Conservation (phyloP, 495 filamentous ascomycete genomes). For the Penicillium parvum region DNA sequence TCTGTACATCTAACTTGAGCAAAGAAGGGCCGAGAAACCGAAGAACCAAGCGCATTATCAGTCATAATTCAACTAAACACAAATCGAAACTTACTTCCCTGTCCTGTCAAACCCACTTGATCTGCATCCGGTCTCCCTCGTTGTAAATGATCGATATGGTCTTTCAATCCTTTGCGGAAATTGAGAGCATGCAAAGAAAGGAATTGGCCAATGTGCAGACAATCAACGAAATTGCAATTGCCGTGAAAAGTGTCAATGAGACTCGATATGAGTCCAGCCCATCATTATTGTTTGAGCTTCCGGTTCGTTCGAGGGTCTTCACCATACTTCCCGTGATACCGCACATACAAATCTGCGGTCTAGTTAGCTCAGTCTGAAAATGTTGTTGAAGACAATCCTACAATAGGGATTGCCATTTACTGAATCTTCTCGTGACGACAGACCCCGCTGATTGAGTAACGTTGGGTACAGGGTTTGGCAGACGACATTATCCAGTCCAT, state of each 20-base stretch:
- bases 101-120: not conserved
- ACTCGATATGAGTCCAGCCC: constrained; percentile 8
- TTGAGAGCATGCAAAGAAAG: constrained; percentile 19
- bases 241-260: constrained; percentile 17
- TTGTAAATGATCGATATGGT: constrained; percentile 8
- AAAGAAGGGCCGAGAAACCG: no score
- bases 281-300: not conserved
- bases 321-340: constrained; percentile 10
- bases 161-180: constrained; percentile 20
- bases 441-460: no score
- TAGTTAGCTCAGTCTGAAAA: constrained; percentile 1
- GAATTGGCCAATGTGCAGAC: constrained; percentile 11
- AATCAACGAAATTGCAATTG: constrained; percentile 12
- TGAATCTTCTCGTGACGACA: constrained; percentile 16
- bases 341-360: constrained; percentile 9
- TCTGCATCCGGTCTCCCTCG: not conserved
- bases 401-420: constrained; percentile 11
- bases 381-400: not conserved
- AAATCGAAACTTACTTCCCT: constrained; percentile 12
- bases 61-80: constrained; percentile 4
- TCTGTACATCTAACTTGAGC: no score
- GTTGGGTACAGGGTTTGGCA: no score
- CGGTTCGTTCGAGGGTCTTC: constrained; percentile 6
- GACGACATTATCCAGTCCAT: no score
- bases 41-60: no score